These are phyloP conservation scores for Drosera spatulata DNA, from an alignment of 179 eudicot genomes.

Conservation along the genomic window DNA sequence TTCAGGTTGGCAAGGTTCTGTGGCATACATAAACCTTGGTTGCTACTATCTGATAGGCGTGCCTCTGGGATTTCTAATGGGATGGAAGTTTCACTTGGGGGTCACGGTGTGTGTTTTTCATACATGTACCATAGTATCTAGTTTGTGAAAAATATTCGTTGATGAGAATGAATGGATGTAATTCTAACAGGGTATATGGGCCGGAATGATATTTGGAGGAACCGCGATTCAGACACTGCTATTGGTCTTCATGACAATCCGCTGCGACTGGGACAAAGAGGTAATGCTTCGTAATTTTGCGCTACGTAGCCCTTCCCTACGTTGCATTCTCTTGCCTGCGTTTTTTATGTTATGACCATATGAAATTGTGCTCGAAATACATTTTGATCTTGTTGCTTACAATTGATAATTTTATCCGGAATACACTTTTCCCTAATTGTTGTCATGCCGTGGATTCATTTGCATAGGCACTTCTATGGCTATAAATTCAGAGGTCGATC, in stretches of 20 bases:
- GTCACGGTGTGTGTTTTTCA: constrained; percentile 21
- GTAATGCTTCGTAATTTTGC: constrained; percentile 4
- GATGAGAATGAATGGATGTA: not conserved
- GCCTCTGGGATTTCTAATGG: constrained; percentile 31
- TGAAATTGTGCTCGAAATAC: too few relatives aligned
- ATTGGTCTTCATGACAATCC: constrained; percentile 19
- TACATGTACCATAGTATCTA: not conserved
- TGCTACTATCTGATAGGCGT: constrained; percentile 29
- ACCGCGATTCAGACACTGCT: constrained; percentile 24
- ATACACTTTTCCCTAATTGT: too few relatives aligned
- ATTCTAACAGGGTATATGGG: constrained; percentile 24
- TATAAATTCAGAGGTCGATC: not conserved
- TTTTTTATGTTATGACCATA: not conserved
- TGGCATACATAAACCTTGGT: constrained; percentile 32
- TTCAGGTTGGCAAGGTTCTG: constrained; percentile 37
- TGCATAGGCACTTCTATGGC: not conserved
- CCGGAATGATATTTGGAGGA: constrained; percentile 39
- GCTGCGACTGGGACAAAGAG: constrained; percentile 42
- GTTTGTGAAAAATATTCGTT: not conserved
- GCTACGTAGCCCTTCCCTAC: not conserved
- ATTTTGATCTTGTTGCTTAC: too few relatives aligned
- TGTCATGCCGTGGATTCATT: too few relatives aligned
- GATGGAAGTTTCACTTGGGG: constrained; percentile 29
- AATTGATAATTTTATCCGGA: too few relatives aligned
- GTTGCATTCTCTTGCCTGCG: not conserved